phyloP scores from a whole-genome alignment of 106 monocot genomes.

The Dendrobium catenatum region DNA sequence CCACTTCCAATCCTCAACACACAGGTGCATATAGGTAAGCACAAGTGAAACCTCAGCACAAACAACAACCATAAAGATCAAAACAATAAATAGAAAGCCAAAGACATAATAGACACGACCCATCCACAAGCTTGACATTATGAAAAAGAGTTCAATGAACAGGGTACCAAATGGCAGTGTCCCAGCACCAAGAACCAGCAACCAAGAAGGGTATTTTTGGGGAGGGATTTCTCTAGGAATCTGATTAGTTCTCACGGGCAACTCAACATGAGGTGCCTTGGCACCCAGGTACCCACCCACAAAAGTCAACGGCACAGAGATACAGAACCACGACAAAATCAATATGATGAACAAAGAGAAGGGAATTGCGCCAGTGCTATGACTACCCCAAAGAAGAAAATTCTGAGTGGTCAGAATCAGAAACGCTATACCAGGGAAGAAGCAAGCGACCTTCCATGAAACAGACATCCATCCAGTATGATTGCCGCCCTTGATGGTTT shows the following conservation, averaged over 20 bases:
- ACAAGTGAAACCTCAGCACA: conserved; percentile 46
- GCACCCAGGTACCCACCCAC: conserved; percentile 42
- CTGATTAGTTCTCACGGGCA: conserved; percentile 41
- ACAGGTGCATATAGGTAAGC: conserved; percentile 50
- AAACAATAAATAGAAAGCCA: conserved; percentile 44
- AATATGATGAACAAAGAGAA: conserved; percentile 34
- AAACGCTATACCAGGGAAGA: conserved; percentile 44
- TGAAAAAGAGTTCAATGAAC: conserved; percentile 58
- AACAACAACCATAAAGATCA: conserved; percentile 39
- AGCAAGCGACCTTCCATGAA: conserved; percentile 42
- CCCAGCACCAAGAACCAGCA: conserved; percentile 48
- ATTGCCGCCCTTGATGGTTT: conserved; percentile 40
- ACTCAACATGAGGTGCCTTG: conserved; percentile 39
- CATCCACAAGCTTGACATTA: conserved; percentile 49
- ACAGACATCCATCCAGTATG: conserved; percentile 38
- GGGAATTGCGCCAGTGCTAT: conserved; percentile 48
- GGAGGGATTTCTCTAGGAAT: conserved; percentile 48
- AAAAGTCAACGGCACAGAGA: conserved; percentile 57
- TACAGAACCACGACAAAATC: conserved; percentile 51
- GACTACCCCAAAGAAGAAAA: conserved; percentile 57
- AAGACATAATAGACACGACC: conserved; percentile 37
- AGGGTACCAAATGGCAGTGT: conserved; percentile 54
- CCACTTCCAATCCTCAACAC: conserved; percentile 48
- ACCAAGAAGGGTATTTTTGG: conserved; percentile 47
- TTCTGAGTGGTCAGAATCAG: conserved; percentile 39